phyloP scores from a whole-genome alignment of 2,329 filamentous ascomycete genomes.

The Volutella citrinella region DNA sequence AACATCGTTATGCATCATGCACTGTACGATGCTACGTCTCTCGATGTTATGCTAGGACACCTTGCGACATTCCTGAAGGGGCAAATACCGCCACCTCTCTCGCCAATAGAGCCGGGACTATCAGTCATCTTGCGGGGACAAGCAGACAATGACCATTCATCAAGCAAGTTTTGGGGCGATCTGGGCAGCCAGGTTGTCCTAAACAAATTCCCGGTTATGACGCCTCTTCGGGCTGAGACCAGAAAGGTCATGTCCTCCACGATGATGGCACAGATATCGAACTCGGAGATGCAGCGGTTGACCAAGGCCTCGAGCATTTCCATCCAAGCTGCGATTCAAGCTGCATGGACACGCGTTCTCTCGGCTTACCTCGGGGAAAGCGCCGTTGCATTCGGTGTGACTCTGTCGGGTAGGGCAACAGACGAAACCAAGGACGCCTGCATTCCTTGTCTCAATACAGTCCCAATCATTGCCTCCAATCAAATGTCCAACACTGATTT shows the following conservation, averaged over 20 bases:
- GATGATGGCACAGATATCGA: slow-evolving; percentile 33
- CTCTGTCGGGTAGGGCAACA: slow-evolving; percentile 70
- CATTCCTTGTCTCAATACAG: slow-evolving; percentile 79
- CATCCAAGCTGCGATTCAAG: slow-evolving; percentile 72
- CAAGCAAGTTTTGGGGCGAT: slow-evolving; percentile 61
- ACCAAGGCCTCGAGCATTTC: slow-evolving; percentile 63
- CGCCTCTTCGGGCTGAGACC: slow-evolving; percentile 51
- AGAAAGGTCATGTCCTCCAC: slow-evolving; percentile 32
- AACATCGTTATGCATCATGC: slow-evolving; percentile 68
- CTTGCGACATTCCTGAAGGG: slow-evolving; percentile 38
- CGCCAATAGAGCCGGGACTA: slow-evolving; percentile 34
- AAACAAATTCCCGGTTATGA: slow-evolving; percentile 74
- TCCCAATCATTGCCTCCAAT: slow-evolving; percentile 67
- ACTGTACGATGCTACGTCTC: slow-evolving; percentile 78
- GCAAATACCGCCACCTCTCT: slow-evolving; percentile 7
- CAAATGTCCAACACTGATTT: slow-evolving; percentile 52
- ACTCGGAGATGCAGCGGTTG: slow-evolving; percentile 48
- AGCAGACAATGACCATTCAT: slow-evolving; percentile 25
- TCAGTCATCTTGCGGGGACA: slow-evolving; percentile 39
- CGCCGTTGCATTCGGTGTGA: slow-evolving; percentile 73
- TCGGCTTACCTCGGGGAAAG: slow-evolving; percentile 73
- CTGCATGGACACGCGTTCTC: slow-evolving; percentile 73
- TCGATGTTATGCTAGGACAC: slow-evolving; percentile 62
- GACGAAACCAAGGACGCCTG: slow-evolving; percentile 56
- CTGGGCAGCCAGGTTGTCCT: slow-evolving; percentile 52